Evolutionary conservation across 2,329 filamentous ascomycete species (phyloP), one percentile per base, ranked within the genome.

Genomic region (Fusarium foetens): DNA sequence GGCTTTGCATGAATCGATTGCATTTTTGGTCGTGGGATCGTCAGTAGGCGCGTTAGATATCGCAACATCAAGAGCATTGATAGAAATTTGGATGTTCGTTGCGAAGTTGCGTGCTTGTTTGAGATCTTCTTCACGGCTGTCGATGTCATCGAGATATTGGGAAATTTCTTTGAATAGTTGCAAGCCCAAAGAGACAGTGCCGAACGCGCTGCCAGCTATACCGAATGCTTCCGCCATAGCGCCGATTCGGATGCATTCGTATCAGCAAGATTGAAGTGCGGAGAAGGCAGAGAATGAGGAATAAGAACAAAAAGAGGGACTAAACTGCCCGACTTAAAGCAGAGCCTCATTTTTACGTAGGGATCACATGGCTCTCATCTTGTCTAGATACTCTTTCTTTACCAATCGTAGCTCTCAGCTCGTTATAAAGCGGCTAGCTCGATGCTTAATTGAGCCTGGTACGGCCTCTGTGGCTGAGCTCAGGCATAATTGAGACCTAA

Each of bases 271-370:
- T 16, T 6, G 12, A 23, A 42, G 39, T 8, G 21, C 8, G 13
- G 12, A 10, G 10, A 25, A 3, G 10, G n/a, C 5, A 23, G 16
- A 49, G 5, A 19, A 14, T 35, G 16, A 49, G 31, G 4, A 4
- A 3, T 2, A 35, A 4, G 8, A 16, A 21, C 2, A 2, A 33
- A n/a, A 6, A 11, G 8, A 23, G 5, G 7, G 0, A 16, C 25
- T 8, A 8, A 4, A 27, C 5, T 27, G 6, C 33, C 14, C 33
- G 16, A 0, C 5, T 25, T 0, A 5, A 21, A 1, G 0, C 0
- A 19, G 12, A 51, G 31, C 17, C 46, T 25, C 5, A 1, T 19
- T 14, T 1, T 12, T 21, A 33, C 12, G 9, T 1, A 35, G 4
- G 12, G 16, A 25, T 35, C 29, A 35, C 16, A n/a, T 51, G n/a